These are phyloP conservation scores for Paramecium biaurelia DNA, from an alignment of 73 alveolate genomes.

Conservation along the genomic window DNA sequence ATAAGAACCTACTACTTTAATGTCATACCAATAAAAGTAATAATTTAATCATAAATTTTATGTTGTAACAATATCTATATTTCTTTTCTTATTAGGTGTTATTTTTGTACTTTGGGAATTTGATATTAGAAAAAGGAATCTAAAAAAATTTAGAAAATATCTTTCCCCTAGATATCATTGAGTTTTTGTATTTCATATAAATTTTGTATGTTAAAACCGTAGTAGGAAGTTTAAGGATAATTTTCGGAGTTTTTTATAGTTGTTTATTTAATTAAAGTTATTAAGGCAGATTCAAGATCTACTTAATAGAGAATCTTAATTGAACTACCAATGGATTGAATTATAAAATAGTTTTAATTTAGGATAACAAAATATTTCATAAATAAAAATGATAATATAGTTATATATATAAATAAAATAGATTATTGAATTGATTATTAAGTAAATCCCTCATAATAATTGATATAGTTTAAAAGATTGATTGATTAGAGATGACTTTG, in stretches of 20 bases:
- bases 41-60: not conserved
- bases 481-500: not conserved
- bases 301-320: not conserved
- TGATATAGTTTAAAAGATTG: no score
- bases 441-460: not conserved
- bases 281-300: not conserved
- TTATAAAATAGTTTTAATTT: not conserved
- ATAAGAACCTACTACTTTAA: not conserved
- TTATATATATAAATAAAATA: no score
- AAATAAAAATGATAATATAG: no score
- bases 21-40: slow-evolving; percentile 1
- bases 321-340: slow-evolving; percentile 42
- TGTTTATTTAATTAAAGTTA: not conserved
- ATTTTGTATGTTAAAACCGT: no score
- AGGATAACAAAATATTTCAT: not conserved
- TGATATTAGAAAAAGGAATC: not conserved
- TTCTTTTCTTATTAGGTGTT: not conserved
- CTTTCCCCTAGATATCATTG: not conserved
- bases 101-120: not conserved
- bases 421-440: not conserved
- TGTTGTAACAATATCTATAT: not conserved
- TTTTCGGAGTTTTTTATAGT: not conserved
- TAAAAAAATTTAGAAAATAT: not conserved
- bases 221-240: not conserved
- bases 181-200: no score